A percentile compares a stretch with the other conserved stretches of the same genome.
phyloP scores from a whole-genome alignment of 345 rosid species.

The Erysimum cheiranthoides region DNA sequence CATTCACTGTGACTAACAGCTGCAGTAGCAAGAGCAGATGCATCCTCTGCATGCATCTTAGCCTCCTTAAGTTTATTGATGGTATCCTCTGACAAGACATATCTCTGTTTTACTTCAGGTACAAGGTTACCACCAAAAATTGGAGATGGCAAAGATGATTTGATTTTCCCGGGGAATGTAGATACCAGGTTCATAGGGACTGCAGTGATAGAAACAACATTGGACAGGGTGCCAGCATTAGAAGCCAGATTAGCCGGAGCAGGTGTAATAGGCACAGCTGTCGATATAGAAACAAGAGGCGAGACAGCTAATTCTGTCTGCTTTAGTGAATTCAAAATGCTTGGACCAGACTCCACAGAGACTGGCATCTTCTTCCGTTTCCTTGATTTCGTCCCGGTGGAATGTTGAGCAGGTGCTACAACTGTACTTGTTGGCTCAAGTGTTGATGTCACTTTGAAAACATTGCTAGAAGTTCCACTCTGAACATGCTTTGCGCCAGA shows the following conservation, averaged over 20 bases:
- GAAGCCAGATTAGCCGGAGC: constrained; percentile 23
- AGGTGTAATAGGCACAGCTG: constrained; percentile 45
- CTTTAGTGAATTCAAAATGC: constrained; percentile 53
- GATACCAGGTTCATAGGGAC: constrained; percentile 51
- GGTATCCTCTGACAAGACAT: constrained; percentile 65
- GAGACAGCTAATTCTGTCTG: constrained; percentile 49
- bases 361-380: constrained; percentile 73
- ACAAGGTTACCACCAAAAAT: constrained; percentile 50
- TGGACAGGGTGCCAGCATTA: constrained; percentile 28
- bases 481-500: constrained; percentile 57
- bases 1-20: constrained; percentile 75
- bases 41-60: constrained; percentile 77
- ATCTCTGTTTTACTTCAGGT: constrained; percentile 51
- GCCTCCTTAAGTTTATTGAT: constrained; percentile 72
- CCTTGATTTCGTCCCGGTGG: constrained; percentile 68
- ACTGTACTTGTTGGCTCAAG: constrained; percentile 55
- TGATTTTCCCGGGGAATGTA: constrained; percentile 47
- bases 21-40: constrained; percentile 75
- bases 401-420: constrained; percentile 55
- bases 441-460: constrained; percentile 52
- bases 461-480: constrained; percentile 52
- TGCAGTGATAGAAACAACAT: constrained; percentile 41
- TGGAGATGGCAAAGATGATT: constrained; percentile 52
- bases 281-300: constrained; percentile 50
- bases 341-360: constrained; percentile 57